Conservation (phyloP, 345 rosid genomes). For the Microthlaspi erraticum region DNA sequence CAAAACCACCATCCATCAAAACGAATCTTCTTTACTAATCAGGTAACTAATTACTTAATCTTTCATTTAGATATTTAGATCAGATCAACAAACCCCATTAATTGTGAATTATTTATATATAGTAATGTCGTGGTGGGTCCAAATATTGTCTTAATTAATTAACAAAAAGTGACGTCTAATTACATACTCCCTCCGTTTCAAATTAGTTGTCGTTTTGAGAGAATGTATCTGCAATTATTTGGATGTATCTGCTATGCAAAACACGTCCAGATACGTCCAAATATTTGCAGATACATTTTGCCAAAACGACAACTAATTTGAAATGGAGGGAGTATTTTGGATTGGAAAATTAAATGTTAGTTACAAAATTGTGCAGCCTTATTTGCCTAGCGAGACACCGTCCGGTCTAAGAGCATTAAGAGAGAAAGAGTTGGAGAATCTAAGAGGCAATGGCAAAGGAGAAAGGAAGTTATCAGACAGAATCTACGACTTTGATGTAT, state of each 20-base stretch:
- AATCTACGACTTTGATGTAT: slow-evolving; percentile 77
- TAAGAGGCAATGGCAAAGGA: slow-evolving; percentile 75
- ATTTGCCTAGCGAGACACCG: slow-evolving; percentile 82
- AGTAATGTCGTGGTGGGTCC: slow-evolving; percentile 36
- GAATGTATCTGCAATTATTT: no score
- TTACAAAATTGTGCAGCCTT: slow-evolving; percentile 62
- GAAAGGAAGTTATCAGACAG: slow-evolving; percentile 81
- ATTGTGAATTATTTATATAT: neutral
- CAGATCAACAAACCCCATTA: neutral
- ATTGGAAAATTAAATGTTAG: neutral
- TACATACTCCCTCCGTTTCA: no score
- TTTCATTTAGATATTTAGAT: neutral
- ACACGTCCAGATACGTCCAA: no score
- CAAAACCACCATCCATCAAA: slow-evolving; percentile 62
- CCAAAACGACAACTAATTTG: no score
- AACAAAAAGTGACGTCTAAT: slow-evolving; percentile 22
- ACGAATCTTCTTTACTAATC: slow-evolving; percentile 83
- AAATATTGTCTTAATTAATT: slow-evolving; percentile 1
- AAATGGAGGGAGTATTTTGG: no score
- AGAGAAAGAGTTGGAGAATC: slow-evolving; percentile 66
- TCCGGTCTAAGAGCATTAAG: slow-evolving; percentile 70
- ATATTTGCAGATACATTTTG: no score
- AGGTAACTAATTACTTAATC: slow-evolving; percentile 51
- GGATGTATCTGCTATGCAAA: no score
- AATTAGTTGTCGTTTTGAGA: no score